Evolutionary conservation across 768 basidiomycete genomes (phyloP).

Genomic region (Tulasnella sp.): DNA sequence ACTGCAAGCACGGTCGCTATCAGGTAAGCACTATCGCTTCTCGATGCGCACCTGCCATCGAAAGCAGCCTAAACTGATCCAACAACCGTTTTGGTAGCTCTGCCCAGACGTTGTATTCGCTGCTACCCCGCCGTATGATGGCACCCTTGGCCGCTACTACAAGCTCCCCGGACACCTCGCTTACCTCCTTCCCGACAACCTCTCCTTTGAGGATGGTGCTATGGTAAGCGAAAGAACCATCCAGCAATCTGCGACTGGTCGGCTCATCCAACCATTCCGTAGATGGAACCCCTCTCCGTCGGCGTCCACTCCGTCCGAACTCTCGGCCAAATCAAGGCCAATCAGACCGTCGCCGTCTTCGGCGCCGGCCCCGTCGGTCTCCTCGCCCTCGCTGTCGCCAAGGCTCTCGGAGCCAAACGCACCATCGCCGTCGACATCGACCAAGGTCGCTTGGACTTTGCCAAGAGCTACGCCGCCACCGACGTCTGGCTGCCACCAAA

Average conservation of each 20-base stretch:
- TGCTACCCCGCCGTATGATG: slow-evolving; percentile 90
- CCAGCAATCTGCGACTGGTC: background rate
- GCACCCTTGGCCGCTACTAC: slow-evolving; percentile 85
- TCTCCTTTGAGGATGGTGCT: slow-evolving; percentile 90
- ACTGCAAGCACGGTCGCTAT: slow-evolving; percentile 79
- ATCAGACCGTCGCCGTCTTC: slow-evolving; percentile 75
- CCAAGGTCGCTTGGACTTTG: slow-evolving; percentile 74
- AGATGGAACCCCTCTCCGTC: slow-evolving; percentile 95
- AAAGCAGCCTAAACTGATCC: background rate
- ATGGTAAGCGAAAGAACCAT: slow-evolving; percentile 54
- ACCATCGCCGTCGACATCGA: slow-evolving; percentile 83
- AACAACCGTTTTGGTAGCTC: slow-evolving; percentile 46
- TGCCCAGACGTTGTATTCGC: slow-evolving; percentile 85
- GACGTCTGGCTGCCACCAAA: slow-evolving; percentile 62
- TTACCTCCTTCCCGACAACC: slow-evolving; percentile 74
- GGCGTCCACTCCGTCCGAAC: slow-evolving; percentile 83
- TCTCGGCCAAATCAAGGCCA: slow-evolving; percentile 65
- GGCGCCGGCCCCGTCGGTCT: slow-evolving; percentile 83
- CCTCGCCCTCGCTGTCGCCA: slow-evolving; percentile 93
- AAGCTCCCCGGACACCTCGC: slow-evolving; percentile 79
- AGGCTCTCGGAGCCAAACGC: slow-evolving; percentile 80
- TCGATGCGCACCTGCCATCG: background rate
- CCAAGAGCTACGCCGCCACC: slow-evolving; percentile 77
- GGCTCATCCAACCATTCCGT: background rate
- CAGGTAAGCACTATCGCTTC: slow-evolving; percentile 48